A percentile compares a stretch with the other conserved stretches of the same genome.
Evolutionary conservation across 495 filamentous ascomycete species (phyloP).

Genomic region (Echria macrotheca): DNA sequence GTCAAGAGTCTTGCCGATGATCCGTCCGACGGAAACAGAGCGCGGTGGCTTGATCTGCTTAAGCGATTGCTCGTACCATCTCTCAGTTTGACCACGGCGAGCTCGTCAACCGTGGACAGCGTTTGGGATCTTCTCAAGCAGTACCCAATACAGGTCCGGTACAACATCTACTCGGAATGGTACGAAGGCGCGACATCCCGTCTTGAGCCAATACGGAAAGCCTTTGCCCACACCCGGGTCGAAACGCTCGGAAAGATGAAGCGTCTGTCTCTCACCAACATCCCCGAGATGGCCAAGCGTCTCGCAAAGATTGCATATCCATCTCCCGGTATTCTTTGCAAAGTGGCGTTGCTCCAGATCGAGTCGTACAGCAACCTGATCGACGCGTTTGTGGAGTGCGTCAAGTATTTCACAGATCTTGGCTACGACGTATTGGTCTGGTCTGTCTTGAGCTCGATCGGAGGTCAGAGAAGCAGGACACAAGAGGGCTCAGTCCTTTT

Average conservation of each 20-base stretch:
- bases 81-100: constrained; percentile 74
- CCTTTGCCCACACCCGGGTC: constrained; percentile 65
- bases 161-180: constrained; percentile 91
- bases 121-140: constrained; percentile 74
- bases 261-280: constrained; percentile 76
- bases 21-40: constrained; percentile 57
- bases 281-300: constrained; percentile 73
- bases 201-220: constrained; percentile 68
- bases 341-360: constrained; percentile 76
- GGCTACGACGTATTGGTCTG: constrained; percentile 91
- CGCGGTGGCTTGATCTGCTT: constrained; percentile 74
- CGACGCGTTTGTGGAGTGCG: constrained; percentile 87
- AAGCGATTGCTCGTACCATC: constrained; percentile 78
- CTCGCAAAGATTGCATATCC: constrained; percentile 83
- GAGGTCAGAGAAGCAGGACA: constrained; percentile 69
- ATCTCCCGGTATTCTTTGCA: constrained; percentile 87
- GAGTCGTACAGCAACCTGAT: constrained; percentile 90
- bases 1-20: constrained; percentile 66
- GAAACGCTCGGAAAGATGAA: constrained; percentile 82
- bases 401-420: constrained; percentile 84
- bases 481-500: constrained; percentile 75
- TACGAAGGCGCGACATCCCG: constrained; percentile 70
- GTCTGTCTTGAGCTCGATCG: constrained; percentile 73
- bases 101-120: constrained; percentile 76
- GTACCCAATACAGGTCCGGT: constrained; percentile 72